Percentiles rank a stretch among this genome's conserved stretches.
Conservation (phyloP, 2,329 filamentous ascomycete species). For the Penicillium expansum region DNA sequence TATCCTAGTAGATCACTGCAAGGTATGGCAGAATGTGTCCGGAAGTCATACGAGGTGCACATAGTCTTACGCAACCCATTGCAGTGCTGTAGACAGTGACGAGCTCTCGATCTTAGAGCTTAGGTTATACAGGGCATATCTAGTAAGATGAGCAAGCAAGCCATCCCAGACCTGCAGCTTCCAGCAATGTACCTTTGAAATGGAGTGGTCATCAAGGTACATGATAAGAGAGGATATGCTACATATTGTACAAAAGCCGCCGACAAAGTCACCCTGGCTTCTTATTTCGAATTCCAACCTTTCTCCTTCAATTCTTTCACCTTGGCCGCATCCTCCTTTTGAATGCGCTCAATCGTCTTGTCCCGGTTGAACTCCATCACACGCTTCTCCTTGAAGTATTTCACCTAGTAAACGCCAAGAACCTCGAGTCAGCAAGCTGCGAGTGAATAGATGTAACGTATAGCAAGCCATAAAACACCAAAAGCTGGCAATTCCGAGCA, state of each 20-base stretch:
- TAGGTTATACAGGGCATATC: neutral
- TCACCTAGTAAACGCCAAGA: constrained; percentile 58
- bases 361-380: constrained; percentile 89
- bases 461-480: neutral
- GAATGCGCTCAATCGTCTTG: constrained; percentile 70
- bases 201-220: constrained; percentile 13
- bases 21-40: neutral
- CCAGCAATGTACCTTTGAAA: neutral
- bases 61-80: neutral
- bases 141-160: neutral
- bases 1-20: neutral
- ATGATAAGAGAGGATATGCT: constrained; percentile 27
- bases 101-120: neutral
- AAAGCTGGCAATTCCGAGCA: neutral
- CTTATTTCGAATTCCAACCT: constrained; percentile 37
- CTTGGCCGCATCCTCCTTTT: constrained; percentile 67
- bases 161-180: neutral
- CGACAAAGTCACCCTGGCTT: neutral
- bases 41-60: neutral
- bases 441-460: neutral
- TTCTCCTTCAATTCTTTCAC: constrained; percentile 49
- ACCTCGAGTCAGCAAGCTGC: neutral
- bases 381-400: constrained; percentile 96
- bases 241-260: constrained; percentile 28
- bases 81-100: neutral